Evolutionary conservation across 495 filamentous ascomycete genomes (phyloP), one percentile per base, ranked within the genome.

Genomic region (Aspergillus steynii): DNA sequence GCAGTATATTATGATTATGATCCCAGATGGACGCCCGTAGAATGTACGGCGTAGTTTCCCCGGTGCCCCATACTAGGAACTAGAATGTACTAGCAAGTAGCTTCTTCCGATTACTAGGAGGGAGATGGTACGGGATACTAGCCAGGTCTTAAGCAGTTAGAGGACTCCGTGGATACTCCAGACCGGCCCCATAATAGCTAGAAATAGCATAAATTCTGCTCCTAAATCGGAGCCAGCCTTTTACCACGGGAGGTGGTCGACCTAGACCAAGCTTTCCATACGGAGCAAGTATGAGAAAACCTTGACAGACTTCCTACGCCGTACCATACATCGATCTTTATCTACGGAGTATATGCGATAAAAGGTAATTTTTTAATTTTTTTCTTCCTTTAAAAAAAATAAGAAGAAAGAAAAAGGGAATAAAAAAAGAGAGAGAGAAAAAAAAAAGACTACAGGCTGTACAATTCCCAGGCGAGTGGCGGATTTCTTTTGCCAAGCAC

Each of bases 401-500:
- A 15, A 50, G 7, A 7, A 7, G 25, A 26, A 50, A 7, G 25
- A 50, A 50, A 50, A 27, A 47, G 8, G 27, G 42, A 31, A 58
- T 34, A 26, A 8, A 57, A n/a, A 20, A 49, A 51, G 25, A 15
- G 37, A 28, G 20, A 10, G 27, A 50, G 26, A 50, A 52, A 59
- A 52, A 52, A 45, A 52, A 32, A 42, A 31, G 12, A 48, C 48
- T 31, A 12, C 1, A 34, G 28, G 6, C 53, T 20, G 29, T 15
- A 34, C 14, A 25, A 59, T 12, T 25, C 28, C 28, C 15, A 52
- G 8, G 12, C 29, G 27, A 42, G 48, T 32, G 50, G 57, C 51
- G 58, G 28, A 34, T 60, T 60, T 45, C 48, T 49, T 26, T 56
- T 34, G 57, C 59, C 27, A 56, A 65, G 37, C 50, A 63, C 28